Base-by-base conservation (phyloP, 2,329 filamentous ascomycete species). In the Penicillium sp. region DNA sequence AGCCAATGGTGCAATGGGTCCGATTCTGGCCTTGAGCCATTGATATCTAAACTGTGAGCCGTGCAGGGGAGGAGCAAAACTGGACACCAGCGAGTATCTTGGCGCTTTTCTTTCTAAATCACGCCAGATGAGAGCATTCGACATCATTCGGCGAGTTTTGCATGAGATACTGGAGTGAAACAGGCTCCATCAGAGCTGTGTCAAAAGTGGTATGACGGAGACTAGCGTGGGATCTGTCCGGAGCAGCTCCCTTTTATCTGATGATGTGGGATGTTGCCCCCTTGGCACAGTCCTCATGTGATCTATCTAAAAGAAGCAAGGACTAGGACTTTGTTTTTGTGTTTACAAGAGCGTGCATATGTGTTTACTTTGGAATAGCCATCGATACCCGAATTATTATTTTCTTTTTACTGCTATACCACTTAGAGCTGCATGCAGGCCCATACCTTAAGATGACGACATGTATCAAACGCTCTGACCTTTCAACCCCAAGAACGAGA, bases 311-410 rank as follows among this genome's bases (percentile, higher is more conserved):
- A 16, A 33, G 34, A 46, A 50, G 45, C 36, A 50, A 50, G 47
- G 38, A 40, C 4, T 9, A 36, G 31, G 31, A 21, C 27, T 38
- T 39, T 21, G 3, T 25, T 25, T 36, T 56, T 31, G 31, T 44
- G 31, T 36, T 39, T 31, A 25, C 16, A 31, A 47, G 34, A 41
- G 41, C 49, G 33, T 52, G 48, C 49, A 46, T 52, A 16, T 29
- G 4, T 47, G 40, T 53, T 46, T 52, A 8, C 41, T 16, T 47
- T 41, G 34, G 21, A 47, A 52, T 41, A 46, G 48, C 41, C 41
- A 40, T 16, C 23, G 54, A 56, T 56, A 56, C 54, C 54, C 54
- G 23, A 36, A 41, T 34, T 25, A 52, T 40, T 34, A 7, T 36
- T 49, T 40, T 27, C 13, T 33, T 48, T 31, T 29, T 10, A 25